Evolutionary conservation across 805 yeast genomes (phyloP), one percentile per base, ranked within the genome.

Genomic region (Lipomyces kockii): DNA sequence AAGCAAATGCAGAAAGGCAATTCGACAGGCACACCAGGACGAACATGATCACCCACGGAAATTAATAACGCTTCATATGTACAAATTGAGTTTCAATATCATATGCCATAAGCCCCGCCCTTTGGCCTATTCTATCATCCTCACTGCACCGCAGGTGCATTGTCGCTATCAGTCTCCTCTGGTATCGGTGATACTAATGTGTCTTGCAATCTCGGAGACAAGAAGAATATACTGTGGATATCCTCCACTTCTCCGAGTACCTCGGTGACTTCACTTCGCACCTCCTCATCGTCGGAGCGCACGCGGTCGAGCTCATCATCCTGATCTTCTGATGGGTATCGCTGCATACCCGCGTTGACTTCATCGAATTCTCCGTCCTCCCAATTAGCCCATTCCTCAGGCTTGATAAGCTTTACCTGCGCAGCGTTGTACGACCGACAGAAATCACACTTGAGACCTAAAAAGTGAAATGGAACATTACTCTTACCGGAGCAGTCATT

Each of bases 401-500:
- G 91, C 78, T 91, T 91, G 64, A 90, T 81, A 63, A 91, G 76
- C 74, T 85, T 85, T 65, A 87, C 71, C 76, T 91, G 94, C 66
- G 86, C 86, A 2, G 98, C 93, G 77, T 93, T 93, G 78, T 92
- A 93, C 76, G 97, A 89, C 66, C 85, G 84, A 78, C 98, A 93
- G 32, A 89, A 92, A 71, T 88, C 89, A 78, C 98, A 93, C 76
- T 89, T 90, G 69, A 92, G 82, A 0, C 98, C 98, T 73, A 93
- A 78, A 61, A 92, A 87, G 78, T 93, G 97, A 78, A 89, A 93
- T 12, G 84, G 80, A 22, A 89, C 88, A 68, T 87, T 85, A 29
- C 92, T 86, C 78, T 89, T 89, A 22, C 95, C 94, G 63, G 87
- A 87, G 78, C 98, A 93, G 78, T 93, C 98, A 77, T 90, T 89